Percentiles rank a stretch among this genome's conserved stretches.
phyloP scores from a whole-genome alignment of 2,329 filamentous ascomycete species.

The Colletotrichum shisoi region DNA sequence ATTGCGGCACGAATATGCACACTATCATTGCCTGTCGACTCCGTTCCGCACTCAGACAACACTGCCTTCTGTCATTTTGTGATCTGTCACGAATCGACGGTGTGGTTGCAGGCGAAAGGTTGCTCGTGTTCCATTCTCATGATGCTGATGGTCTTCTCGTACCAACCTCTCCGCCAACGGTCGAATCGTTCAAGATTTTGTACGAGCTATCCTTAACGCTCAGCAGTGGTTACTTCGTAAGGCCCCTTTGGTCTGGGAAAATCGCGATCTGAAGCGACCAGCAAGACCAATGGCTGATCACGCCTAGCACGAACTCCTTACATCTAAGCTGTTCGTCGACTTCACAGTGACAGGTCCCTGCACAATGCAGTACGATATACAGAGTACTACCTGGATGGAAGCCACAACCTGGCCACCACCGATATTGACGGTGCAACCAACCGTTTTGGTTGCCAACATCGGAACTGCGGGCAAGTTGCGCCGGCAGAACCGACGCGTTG shows the following conservation, averaged over 20 bases:
- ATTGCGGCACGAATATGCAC: slow-evolving; percentile 35
- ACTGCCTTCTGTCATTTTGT: slow-evolving; percentile 29
- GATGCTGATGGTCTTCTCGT: slow-evolving; percentile 23
- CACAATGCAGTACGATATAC: slow-evolving; percentile 36
- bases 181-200: background rate
- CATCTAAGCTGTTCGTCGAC: slow-evolving; percentile 30
- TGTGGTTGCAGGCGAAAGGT: slow-evolving; percentile 21
- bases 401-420: slow-evolving; percentile 11
- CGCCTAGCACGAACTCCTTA: slow-evolving; percentile 25
- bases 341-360: slow-evolving; percentile 36
- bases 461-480: slow-evolving; percentile 38
- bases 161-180: slow-evolving; percentile 21
- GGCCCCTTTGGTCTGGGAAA: slow-evolving; percentile 15
- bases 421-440: slow-evolving; percentile 28
- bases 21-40: slow-evolving; percentile 25
- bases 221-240: background rate
- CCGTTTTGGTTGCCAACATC: slow-evolving; percentile 30
- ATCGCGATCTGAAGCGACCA: slow-evolving; percentile 35
- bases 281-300: slow-evolving; percentile 26
- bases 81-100: slow-evolving; percentile 33
- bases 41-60: slow-evolving; percentile 24
- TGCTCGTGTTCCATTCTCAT: slow-evolving; percentile 15
- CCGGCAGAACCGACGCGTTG: slow-evolving; percentile 35
- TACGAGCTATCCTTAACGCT: background rate
- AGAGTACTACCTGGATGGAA: slow-evolving; percentile 6